Percentiles rank a stretch among this genome's conserved stretches.
Conservation (phyloP, 164 flowering plant genomes). For the Amborella trichopoda region DNA sequence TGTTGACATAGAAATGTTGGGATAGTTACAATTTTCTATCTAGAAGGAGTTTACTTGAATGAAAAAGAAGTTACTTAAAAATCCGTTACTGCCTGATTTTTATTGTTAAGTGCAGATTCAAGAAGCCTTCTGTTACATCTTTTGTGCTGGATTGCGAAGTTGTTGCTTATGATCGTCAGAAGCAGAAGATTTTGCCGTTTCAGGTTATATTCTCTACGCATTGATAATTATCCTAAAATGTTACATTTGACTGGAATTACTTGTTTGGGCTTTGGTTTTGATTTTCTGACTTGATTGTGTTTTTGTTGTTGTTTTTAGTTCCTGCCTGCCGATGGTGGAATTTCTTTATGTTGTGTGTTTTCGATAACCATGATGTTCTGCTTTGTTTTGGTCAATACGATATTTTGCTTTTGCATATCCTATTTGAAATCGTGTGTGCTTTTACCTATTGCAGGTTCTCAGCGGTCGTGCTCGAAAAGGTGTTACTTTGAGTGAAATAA, state of each 20-base stretch:
- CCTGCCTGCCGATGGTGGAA: too few species aligned
- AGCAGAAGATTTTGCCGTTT: conserved; percentile 72
- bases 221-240: too few species aligned
- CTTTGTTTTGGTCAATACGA: not conserved
- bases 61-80: not conserved
- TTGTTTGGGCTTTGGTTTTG: too few species aligned
- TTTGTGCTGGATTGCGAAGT: conserved; percentile 94
- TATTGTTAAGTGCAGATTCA: conserved; percentile 44
- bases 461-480: conserved; percentile 87
- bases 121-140: conserved; percentile 56
- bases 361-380: too few species aligned
- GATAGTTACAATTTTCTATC: too few species aligned
- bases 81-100: conserved; percentile 8
- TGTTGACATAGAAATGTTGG: too few species aligned
- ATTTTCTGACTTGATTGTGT: too few species aligned
- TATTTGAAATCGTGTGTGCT: not conserved
- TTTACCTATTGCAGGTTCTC: conserved; percentile 42
- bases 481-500: conserved; percentile 67
- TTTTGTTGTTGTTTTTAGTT: too few species aligned
- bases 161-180: conserved; percentile 83
- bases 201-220: conserved; percentile 39
- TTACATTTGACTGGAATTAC: too few species aligned
- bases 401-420: too few species aligned
- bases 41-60: too few species aligned
- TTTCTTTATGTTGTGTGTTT: too few species aligned